Evolutionary conservation across 768 basidiomycete genomes (phyloP).

Genomic region (Boletus subparvulus): DNA sequence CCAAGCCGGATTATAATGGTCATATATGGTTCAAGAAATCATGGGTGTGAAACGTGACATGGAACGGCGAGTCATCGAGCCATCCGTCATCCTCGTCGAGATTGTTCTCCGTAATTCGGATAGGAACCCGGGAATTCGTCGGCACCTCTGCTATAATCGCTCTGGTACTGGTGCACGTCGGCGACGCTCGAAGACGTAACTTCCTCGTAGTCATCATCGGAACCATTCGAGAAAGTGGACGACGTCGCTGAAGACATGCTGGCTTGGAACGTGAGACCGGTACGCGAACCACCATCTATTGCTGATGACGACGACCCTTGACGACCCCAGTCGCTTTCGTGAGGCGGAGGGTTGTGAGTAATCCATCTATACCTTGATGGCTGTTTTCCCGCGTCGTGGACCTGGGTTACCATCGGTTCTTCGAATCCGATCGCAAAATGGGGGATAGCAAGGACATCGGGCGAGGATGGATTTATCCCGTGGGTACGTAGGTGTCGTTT

Average conservation of each 20-base stretch:
- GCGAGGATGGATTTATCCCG: constrained; percentile 42
- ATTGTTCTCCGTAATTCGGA: constrained; percentile 6
- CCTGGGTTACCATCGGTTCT: constrained; percentile 45
- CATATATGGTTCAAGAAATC: constrained; percentile 16
- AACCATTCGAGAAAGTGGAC: constrained; percentile 33
- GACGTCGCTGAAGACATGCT: constrained; percentile 38
- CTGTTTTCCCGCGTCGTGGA: constrained; percentile 38
- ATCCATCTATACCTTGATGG: constrained; percentile 43
- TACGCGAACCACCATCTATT: constrained; percentile 20
- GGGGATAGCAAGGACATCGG: constrained; percentile 21
- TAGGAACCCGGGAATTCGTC: constrained; percentile 17
- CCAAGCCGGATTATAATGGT: constrained; percentile 13
- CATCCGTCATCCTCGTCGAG: background rate
- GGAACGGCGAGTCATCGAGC: background rate
- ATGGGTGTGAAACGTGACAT: background rate
- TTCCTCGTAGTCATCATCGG: constrained; percentile 37
- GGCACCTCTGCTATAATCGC: constrained; percentile 16
- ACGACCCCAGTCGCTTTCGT: constrained; percentile 28
- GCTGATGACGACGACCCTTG: constrained; percentile 10
- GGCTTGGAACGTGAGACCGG: constrained; percentile 36
- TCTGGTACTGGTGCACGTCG: constrained; percentile 33
- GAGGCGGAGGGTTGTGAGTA: constrained; percentile 36
- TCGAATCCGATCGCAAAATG: constrained; percentile 44
- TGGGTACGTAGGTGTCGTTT: constrained; percentile 79
- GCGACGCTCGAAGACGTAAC: constrained; percentile 29